Evolutionary conservation across 768 basidiomycete species (phyloP).

Genomic region (Dendrothele bispora): DNA sequence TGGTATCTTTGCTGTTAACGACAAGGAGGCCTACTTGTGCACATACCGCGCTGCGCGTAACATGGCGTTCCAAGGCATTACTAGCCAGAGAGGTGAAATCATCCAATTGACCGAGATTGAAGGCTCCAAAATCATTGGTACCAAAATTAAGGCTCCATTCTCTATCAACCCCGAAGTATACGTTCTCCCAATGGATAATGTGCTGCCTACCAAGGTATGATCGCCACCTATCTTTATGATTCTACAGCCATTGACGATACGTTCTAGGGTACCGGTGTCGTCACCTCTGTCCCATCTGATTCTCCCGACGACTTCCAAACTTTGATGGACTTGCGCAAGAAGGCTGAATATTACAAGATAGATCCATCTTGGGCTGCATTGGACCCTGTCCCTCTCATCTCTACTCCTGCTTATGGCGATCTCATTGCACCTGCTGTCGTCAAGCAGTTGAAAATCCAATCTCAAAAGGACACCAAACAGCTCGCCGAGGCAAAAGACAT

Average conservation of each 20-base stretch:
- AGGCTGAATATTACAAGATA: conserved; percentile 95
- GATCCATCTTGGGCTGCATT: conserved; percentile 83
- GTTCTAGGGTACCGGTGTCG: conserved; percentile 88
- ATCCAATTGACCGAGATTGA: conserved; percentile 75
- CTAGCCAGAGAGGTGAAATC: conserved; percentile 68
- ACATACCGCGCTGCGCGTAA: conserved; percentile 92
- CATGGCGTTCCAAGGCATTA: conserved; percentile 93
- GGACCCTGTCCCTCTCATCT: conserved; percentile 85
- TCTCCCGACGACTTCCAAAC: conserved; percentile 97
- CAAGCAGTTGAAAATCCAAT: conserved; percentile 90
- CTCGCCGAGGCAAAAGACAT: conserved; percentile 96
- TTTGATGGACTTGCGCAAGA: conserved; percentile 89
- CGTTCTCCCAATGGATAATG: conserved; percentile 98
- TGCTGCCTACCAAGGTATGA: conserved; percentile 86
- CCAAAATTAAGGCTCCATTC: conserved; percentile 87
- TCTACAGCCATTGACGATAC: neutral
- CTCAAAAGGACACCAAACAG: conserved; percentile 91
- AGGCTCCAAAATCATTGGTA: conserved; percentile 81
- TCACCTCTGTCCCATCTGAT: conserved; percentile 97
- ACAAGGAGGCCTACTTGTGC: conserved; percentile 85
- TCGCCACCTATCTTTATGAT: neutral
- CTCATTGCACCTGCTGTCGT: conserved; percentile 83
- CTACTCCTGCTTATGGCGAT: conserved; percentile 90
- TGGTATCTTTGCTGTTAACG: conserved; percentile 86
- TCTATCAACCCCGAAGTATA: conserved; percentile 83